Evolutionary conservation across 768 basidiomycete species (phyloP).

Genomic region (Calocybe cyanea): DNA sequence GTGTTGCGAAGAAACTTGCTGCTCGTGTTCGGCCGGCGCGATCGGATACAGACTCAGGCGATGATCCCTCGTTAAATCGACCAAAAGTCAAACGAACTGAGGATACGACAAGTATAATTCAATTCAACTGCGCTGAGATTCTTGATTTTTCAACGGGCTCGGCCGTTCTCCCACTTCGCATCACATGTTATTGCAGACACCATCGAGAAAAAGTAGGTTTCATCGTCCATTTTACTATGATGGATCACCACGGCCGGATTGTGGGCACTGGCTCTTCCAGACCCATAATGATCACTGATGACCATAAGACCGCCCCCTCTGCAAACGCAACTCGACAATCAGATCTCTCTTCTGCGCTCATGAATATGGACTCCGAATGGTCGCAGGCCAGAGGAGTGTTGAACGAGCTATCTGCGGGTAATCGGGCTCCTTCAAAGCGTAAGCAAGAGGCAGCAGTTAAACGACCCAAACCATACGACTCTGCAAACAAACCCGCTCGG

Average conservation of each 20-base stretch:
- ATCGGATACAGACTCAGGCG: conserved; percentile 68
- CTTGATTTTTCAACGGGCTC: conserved; percentile 88
- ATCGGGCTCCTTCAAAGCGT: conserved; percentile 43
- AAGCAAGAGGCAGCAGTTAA: conserved; percentile 50
- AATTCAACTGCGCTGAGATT: conserved; percentile 92
- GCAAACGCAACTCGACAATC: conserved; percentile 24
- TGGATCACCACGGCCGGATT: conserved; percentile 72
- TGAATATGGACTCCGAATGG: conserved; percentile 49
- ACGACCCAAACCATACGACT: conserved; percentile 71
- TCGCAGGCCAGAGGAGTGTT: conserved; percentile 28
- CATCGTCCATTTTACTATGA: conserved; percentile 83
- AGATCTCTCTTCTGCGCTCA: conserved; percentile 29
- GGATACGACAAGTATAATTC: conserved; percentile 81
- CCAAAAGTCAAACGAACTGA: conserved; percentile 47
- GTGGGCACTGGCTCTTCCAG: conserved; percentile 80
- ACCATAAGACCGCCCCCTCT: conserved; percentile 78
- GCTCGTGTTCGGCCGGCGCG: conserved; percentile 76
- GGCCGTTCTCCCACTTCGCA: conserved; percentile 85
- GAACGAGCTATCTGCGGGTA: conserved; percentile 29
- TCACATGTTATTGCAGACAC: conserved; percentile 98
- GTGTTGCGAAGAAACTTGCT: conserved; percentile 85
- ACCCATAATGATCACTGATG: conserved; percentile 98
- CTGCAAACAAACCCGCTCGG: conserved; percentile 39
- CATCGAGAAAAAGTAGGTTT: conserved; percentile 97
- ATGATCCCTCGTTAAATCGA: conserved; percentile 38